phyloP scores from a whole-genome alignment of 2,329 filamentous ascomycete species.

The Tricladium varicosporioides region DNA sequence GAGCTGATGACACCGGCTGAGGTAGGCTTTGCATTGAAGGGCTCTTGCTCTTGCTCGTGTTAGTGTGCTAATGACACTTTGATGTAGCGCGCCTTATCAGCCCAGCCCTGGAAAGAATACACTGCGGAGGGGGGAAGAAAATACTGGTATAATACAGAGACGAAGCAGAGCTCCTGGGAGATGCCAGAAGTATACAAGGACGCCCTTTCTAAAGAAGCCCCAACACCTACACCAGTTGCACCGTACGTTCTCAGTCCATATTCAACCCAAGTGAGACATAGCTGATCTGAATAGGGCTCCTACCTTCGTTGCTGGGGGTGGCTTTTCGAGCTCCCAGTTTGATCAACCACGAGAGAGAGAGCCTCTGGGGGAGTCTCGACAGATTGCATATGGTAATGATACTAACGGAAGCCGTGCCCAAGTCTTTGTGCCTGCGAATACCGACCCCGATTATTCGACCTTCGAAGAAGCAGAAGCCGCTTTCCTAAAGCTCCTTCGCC shows the following conservation, averaged over 20 bases:
- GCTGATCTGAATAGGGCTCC: slow-evolving; percentile 25
- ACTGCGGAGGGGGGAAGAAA: slow-evolving; percentile 81
- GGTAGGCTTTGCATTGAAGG: slow-evolving; percentile 46
- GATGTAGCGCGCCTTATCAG: slow-evolving; percentile 69
- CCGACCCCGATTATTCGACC: slow-evolving; percentile 75
- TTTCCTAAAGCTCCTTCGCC: slow-evolving; percentile 85
- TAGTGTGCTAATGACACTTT: slow-evolving; percentile 10
- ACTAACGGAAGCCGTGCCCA: slow-evolving; percentile 46
- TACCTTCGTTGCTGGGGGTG: slow-evolving; percentile 44
- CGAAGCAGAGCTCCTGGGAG: slow-evolving; percentile 90
- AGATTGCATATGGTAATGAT: slow-evolving; percentile 57
- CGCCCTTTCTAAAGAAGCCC: slow-evolving; percentile 60
- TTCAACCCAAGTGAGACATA: background rate
- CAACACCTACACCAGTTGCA: slow-evolving; percentile 39
- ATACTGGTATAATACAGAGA: slow-evolving; percentile 95
- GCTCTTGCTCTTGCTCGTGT: slow-evolving; percentile 17
- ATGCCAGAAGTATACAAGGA: slow-evolving; percentile 82
- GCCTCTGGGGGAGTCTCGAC: slow-evolving; percentile 52
- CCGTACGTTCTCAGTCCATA: slow-evolving; percentile 40
- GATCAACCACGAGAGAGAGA: slow-evolving; percentile 38
- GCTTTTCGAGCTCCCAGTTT: slow-evolving; percentile 34
- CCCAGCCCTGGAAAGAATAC: slow-evolving; percentile 92
- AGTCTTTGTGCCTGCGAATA: slow-evolving; percentile 59
- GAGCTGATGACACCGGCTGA: slow-evolving; percentile 83
- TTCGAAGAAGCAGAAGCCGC: slow-evolving; percentile 89